Evolutionary conservation across 805 yeast species (phyloP), one percentile per base, ranked within the genome.

Genomic region (Kluyveromyces starmeri): DNA sequence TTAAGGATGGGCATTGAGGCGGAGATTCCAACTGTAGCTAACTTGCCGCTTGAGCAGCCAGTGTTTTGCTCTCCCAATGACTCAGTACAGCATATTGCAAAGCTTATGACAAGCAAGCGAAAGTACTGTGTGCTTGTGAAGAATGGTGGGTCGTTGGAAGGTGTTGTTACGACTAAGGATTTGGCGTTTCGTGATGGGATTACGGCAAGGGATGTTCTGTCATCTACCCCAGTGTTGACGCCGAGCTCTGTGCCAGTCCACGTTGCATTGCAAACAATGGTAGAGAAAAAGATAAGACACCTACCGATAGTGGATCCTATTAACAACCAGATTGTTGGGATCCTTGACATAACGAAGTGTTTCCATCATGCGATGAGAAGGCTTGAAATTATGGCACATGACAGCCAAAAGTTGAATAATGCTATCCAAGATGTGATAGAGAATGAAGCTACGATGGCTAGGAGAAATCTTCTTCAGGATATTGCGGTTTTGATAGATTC

Each of bases 331-430:
- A 67, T 66, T 20, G 59, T 57, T n/a, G 71, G 70, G 2, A 59
- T 67, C 9, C 45, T 67, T 18, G 68, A 67, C 45, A 66, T 67
- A 21, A 67, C 71, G 4, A 57, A 65, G 33, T 67, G 72, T 31
- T 67, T 66, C 44, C 64, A 66, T 36, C 69, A 67, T 41, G 71
- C 69, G 0, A 61, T 67, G 65, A 45, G 59, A 3, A 47, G 66
- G 31, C 44, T 67, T 17, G 71, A 67, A 40, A 58, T 61, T 31
- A 58, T 67, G 41, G 50, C 68, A 1, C 39, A 45, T 16, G 65
- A 62, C 36, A 65, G 68, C 3, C 46, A 53, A 28, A 59, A 57
- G 36, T 37, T 58, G 26, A 43, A 45, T 7, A 47, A 44, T 2
- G 53, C 56, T 2, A 31, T 58, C 26, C 44, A 38, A 22, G 61